These are phyloP conservation scores for Salinomyces thailandicus DNA, from an alignment of 2,329 filamentous ascomycete species.

Conservation along the genomic window DNA sequence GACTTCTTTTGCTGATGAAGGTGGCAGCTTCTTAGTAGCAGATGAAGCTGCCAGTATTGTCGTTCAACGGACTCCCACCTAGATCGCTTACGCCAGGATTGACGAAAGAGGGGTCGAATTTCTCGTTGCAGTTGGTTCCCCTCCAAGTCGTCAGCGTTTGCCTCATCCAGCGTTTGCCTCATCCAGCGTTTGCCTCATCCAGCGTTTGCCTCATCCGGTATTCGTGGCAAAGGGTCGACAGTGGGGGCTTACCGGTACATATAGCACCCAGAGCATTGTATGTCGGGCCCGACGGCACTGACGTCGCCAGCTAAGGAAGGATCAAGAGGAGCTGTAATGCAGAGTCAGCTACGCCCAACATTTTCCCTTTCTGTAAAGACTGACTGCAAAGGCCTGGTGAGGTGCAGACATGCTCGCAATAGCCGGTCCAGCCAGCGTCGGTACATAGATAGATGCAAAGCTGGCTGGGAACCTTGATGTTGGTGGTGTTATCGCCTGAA, in stretches of 20 bases:
- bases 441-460: conserved; percentile 1
- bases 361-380: neutral
- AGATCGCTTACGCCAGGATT: conserved; percentile 1
- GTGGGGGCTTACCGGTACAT: conserved; percentile 1
- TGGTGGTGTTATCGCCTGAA: neutral
- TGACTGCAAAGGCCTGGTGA: neutral
- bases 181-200: too few relatives aligned
- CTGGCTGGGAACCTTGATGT: neutral
- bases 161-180: too few relatives aligned
- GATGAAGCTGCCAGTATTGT: conserved; percentile 1
- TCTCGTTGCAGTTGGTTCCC: too few relatives aligned
- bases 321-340: conserved; percentile 1
- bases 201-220: too few relatives aligned
- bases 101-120: too few relatives aligned
- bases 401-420: conserved; percentile 1
- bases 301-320: neutral
- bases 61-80: neutral
- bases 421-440: neutral
- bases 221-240: too few relatives aligned
- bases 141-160: too few relatives aligned
- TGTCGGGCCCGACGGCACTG: neutral
- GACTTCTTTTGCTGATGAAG: too few relatives aligned
- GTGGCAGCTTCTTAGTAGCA: too few relatives aligned
- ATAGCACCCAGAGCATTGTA: neutral
- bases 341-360: neutral